These are phyloP conservation scores for Rhexocercosporidium sp. DNA, from an alignment of 2,329 filamentous ascomycete genomes.

Conservation along the genomic window DNA sequence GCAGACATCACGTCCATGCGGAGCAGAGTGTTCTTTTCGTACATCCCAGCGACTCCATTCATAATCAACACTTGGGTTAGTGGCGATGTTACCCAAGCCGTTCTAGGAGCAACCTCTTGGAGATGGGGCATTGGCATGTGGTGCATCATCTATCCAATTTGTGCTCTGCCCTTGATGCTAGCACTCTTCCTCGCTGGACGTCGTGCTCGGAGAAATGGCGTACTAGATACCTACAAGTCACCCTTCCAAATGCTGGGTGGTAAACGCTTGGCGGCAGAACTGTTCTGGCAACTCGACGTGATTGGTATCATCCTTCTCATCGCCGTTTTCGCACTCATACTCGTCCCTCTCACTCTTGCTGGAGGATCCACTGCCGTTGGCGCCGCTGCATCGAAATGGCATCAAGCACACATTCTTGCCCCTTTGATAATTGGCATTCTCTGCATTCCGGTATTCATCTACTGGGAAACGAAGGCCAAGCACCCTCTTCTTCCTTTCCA, in stretches of 20 bases:
- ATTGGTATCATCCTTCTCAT: constrained; percentile 55
- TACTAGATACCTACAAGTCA: constrained; percentile 25
- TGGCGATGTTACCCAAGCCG: constrained; percentile 5
- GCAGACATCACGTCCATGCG: constrained; percentile 14
- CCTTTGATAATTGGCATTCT: constrained; percentile 63
- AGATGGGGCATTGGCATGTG: constrained; percentile 15
- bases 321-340: constrained; percentile 52
- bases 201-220: constrained; percentile 2
- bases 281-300: constrained; percentile 62
- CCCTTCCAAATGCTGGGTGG: constrained; percentile 50
- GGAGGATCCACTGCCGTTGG: constrained; percentile 46
- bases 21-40: constrained; percentile 11
- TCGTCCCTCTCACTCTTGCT: constrained; percentile 56
- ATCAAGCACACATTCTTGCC: constrained; percentile 63
- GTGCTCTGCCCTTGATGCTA: constrained; percentile 9
- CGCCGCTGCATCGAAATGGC: constrained; percentile 57
- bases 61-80: constrained; percentile 10
- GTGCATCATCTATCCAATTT: constrained; percentile 11
- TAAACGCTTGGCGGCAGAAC: constrained; percentile 45
- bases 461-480: constrained; percentile 56
- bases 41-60: constrained; percentile 9
- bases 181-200: constrained; percentile 5
- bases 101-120: constrained; percentile 1
- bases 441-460: constrained; percentile 60
- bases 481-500: constrained; percentile 9